Conservation (phyloP, 495 filamentous ascomycete species). For the Cercophora scortea region DNA sequence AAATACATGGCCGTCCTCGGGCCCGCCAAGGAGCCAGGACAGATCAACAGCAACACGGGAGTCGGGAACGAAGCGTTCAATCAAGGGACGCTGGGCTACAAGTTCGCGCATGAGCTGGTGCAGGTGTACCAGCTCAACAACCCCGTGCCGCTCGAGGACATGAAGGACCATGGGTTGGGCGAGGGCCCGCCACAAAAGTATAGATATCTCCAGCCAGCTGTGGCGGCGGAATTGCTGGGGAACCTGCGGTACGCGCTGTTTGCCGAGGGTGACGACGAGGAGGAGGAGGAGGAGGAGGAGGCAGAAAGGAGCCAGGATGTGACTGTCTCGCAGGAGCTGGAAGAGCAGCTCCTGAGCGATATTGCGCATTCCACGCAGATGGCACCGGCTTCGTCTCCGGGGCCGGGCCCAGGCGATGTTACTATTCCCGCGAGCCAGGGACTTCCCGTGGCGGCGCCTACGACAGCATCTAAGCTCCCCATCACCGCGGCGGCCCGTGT, state of each 20-base stretch:
- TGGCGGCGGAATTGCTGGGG: conserved; percentile 36
- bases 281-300: conserved; percentile 6
- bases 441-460: neutral
- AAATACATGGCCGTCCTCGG: conserved; percentile 44
- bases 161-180: conserved; percentile 37
- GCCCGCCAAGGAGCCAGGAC: conserved; percentile 28
- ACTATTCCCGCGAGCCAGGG: conserved; percentile 28
- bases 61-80: conserved; percentile 44
- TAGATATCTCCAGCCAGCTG: conserved; percentile 34
- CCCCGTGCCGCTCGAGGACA: conserved; percentile 31
- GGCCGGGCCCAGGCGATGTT: conserved; percentile 5
- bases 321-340: conserved; percentile 38
- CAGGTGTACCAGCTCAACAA: conserved; percentile 48
- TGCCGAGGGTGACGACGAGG: conserved; percentile 15
- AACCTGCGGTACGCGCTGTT: conserved; percentile 38
- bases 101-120: conserved; percentile 38
- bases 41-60: conserved; percentile 29
- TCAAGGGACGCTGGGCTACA: conserved; percentile 17
- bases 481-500: neutral
- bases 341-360: conserved; percentile 37
- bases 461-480: no score
- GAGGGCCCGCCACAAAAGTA: conserved; percentile 29
- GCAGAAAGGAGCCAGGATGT: conserved; percentile 1
- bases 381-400: neutral
- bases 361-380: conserved; percentile 35